Evolutionary conservation across 257 asterid genomes (phyloP).

Genomic region (Solanum medicagineum): DNA sequence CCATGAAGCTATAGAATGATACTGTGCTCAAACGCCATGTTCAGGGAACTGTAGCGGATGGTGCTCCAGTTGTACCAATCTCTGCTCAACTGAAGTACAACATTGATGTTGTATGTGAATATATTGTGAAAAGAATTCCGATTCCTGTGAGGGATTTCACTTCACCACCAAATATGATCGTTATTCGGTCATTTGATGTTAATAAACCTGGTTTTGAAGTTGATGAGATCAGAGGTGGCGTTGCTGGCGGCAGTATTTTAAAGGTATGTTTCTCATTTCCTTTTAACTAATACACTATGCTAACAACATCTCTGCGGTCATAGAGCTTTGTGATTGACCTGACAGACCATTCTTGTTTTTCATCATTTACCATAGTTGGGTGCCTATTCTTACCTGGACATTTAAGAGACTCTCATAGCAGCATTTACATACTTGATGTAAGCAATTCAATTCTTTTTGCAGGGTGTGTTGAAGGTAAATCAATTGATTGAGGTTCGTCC

Average conservation of each 20-base stretch:
- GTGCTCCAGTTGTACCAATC: constrained; percentile 90
- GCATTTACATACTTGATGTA: background rate
- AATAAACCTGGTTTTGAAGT: constrained; percentile 98
- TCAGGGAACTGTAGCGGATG: constrained; percentile 94
- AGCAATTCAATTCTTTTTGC: constrained; percentile 14
- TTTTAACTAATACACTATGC: background rate
- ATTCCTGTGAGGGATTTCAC: constrained; percentile 80
- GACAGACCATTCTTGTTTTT: background rate
- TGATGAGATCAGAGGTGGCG: constrained; percentile 94
- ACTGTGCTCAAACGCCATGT: background rate
- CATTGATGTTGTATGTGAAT: constrained; percentile 87
- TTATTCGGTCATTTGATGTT: constrained; percentile 93
- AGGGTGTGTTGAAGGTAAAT: constrained; percentile 94
- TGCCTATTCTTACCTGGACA: background rate
- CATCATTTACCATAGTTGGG: background rate
- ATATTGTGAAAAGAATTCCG: constrained; percentile 76
- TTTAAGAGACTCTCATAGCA: background rate
- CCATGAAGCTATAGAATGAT: background rate
- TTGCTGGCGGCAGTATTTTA: constrained; percentile 97
- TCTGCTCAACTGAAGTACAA: constrained; percentile 96
- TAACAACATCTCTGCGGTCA: background rate
- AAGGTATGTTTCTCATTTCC: constrained; percentile 34
- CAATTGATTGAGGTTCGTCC: constrained; percentile 96
- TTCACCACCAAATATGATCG: constrained; percentile 94
- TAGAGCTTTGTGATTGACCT: background rate